Percentiles rank a stretch among this genome's conserved stretches.
Evolutionary conservation across 1,284 basidiomycete species (phyloP).

Genomic region (Xerocomus amazonicus): DNA sequence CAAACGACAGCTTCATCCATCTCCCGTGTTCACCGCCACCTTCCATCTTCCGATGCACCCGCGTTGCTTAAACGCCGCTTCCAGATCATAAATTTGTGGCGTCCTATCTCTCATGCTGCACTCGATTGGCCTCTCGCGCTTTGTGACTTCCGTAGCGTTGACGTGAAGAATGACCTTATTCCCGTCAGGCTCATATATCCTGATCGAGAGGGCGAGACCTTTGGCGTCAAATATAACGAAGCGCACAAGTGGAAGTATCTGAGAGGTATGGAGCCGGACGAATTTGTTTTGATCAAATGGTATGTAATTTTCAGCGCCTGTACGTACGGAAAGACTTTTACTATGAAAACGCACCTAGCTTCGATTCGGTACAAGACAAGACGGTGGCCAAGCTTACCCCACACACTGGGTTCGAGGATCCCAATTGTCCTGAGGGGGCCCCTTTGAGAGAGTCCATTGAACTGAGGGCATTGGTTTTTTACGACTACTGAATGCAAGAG

Average conservation of each 20-base stretch:
- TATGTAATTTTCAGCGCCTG: slow-evolving; percentile 25
- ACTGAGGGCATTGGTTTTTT: slow-evolving; percentile 38
- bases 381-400: slow-evolving; percentile 41
- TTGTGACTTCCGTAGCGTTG: slow-evolving; percentile 48
- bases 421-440: slow-evolving; percentile 32
- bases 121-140: slow-evolving; percentile 48
- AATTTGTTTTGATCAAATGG: slow-evolving; percentile 50
- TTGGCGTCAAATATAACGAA: slow-evolving; percentile 18
- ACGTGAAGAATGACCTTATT: slow-evolving; percentile 35
- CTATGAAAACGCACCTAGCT: slow-evolving; percentile 1
- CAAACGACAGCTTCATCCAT: slow-evolving; percentile 47
- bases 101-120: slow-evolving; percentile 46
- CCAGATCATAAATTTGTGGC: slow-evolving; percentile 55
- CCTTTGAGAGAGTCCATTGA: slow-evolving; percentile 39
- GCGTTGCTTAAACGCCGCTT: slow-evolving; percentile 39
- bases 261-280: slow-evolving; percentile 39
- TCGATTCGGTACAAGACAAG: slow-evolving; percentile 29
- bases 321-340: neutral
- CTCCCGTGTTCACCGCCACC: slow-evolving; percentile 50
- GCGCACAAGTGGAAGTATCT: slow-evolving; percentile 29
- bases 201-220: slow-evolving; percentile 20
- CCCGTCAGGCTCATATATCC: slow-evolving; percentile 30
- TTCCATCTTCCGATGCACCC: slow-evolving; percentile 45
- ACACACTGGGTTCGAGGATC: slow-evolving; percentile 43
- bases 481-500: too few relatives aligned